Percentiles rank a stretch among this genome's conserved stretches.
These are phyloP conservation scores for Sutorius australiensis DNA, from an alignment of 768 basidiomycete species.

Conservation along the genomic window DNA sequence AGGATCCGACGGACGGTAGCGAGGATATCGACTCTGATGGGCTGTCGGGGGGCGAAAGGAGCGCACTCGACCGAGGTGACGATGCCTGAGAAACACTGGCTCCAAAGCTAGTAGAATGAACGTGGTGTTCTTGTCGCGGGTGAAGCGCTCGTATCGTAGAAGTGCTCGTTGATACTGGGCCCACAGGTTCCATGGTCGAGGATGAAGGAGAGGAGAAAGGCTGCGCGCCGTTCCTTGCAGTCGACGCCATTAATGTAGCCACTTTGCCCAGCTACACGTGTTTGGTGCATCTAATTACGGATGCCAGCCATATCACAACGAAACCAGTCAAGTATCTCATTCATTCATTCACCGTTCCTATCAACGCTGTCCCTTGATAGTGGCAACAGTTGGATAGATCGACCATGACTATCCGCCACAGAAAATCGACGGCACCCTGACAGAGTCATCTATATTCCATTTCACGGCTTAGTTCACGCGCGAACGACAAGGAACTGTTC, in stretches of 20 bases:
- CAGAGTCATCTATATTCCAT: not conserved
- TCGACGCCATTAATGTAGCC: conserved; percentile 7
- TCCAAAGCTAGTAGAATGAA: not conserved
- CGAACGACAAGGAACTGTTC: conserved; percentile 67
- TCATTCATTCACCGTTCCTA: not conserved
- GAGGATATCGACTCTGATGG: conserved; percentile 65
- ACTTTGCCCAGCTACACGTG: conserved; percentile 30
- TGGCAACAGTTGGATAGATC: not conserved
- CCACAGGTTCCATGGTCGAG: conserved; percentile 24
- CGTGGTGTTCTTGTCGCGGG: conserved; percentile 20
- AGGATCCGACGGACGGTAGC: conserved; percentile 67
- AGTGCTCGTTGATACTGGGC: conserved; percentile 32
- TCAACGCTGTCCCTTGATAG: not conserved
- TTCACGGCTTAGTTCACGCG: not conserved
- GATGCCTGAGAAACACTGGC: conserved; percentile 38
- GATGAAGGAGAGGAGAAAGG: not conserved
- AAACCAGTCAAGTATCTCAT: not conserved
- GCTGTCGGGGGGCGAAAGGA: conserved; percentile 60
- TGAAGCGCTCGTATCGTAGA: conserved; percentile 38
- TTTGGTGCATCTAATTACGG: conserved; percentile 21
- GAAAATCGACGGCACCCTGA: not conserved
- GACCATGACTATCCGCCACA: not conserved
- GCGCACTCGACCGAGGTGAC: conserved; percentile 46
- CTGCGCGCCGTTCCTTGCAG: not conserved
- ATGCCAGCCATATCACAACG: not conserved